Conservation (phyloP, 768 basidiomycete genomes). For the Austroboletus festivus region DNA sequence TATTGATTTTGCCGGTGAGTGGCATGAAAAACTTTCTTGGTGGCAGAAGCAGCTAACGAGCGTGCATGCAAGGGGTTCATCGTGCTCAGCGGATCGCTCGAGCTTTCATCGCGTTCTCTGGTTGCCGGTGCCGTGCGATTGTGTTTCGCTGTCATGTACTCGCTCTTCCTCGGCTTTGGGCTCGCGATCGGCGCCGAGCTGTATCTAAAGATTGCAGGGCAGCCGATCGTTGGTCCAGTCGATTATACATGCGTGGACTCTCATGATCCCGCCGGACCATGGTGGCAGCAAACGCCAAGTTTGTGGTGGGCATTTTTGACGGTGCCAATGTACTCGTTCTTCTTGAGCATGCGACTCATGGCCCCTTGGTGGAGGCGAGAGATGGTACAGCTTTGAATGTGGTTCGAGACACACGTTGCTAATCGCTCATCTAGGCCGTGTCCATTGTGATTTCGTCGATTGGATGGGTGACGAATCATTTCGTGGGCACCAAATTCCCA, state of each 20-base stretch:
- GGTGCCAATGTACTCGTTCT: constrained; percentile 35
- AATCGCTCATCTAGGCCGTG: constrained; percentile 39
- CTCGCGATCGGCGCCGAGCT: constrained; percentile 75
- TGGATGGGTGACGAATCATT: constrained; percentile 80
- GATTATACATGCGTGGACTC: constrained; percentile 61
- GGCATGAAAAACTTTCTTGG: not conserved
- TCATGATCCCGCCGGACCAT: constrained; percentile 56
- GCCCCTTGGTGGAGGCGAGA: constrained; percentile 45
- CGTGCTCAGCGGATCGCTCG: constrained; percentile 66
- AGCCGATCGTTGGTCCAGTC: constrained; percentile 43
- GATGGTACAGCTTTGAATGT: not conserved
- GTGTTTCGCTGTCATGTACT: constrained; percentile 77
- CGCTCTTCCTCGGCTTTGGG: constrained; percentile 52
- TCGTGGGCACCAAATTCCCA: constrained; percentile 53
- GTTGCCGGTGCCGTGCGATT: constrained; percentile 82
- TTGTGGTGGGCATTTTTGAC: constrained; percentile 71
- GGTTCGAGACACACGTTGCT: no score
- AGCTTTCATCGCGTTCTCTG: constrained; percentile 77
- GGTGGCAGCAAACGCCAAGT: constrained; percentile 73
- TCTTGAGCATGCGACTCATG: constrained; percentile 63
- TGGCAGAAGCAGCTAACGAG: not conserved
- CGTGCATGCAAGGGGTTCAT: not conserved
- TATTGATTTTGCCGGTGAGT: constrained; percentile 74
- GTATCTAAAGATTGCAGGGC: constrained; percentile 55
- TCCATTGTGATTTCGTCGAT: constrained; percentile 58